Evolutionary conservation across 1,139 yeast genomes (phyloP), one percentile per base, ranked within the genome.

Genomic region (Suhomyces bolitotheri): DNA sequence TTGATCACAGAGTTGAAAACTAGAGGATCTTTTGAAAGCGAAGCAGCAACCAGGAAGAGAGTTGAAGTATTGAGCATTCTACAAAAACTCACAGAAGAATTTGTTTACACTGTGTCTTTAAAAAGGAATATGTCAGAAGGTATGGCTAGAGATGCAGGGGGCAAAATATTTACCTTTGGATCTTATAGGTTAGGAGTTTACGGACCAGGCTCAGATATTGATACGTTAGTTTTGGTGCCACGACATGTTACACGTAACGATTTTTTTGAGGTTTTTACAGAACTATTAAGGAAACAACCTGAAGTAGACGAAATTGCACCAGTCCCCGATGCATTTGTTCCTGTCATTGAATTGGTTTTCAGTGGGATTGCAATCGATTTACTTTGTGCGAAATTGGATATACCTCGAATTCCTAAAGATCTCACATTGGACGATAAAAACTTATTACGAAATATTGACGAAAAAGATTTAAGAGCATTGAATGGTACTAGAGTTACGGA

Each of bases 401-500:
- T 92, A 8, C 80, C 97, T 1, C 82, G 87, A 49, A 83, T 92
- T 1, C 96, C 97, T 0, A 51, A 63, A 24, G 78, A 79, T 44
- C 60, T 92, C 53, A 80, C 88, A 0, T 67, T 92, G 34, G 82
- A 85, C 33, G 96, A 92, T 56, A 92, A 90, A 51, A 88, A 89
- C 49, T 62, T 92, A 38, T 67, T 92, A 41, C 75, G 82, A 54
- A 92, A 92, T 54, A 63, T 92, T 16, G 98, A 92, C 53, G 99
- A 92, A 50, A 82, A 79, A 54, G 97, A 92, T 54, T 63, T 90
- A 46, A 74, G 97, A 49, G 79, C 97, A 0, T 64, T 92, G 39
- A 92, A 92, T 57, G 99, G 99, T 53, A 90, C 98, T 1, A 76
- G 99, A 57, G 99, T 92, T 7, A 92, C 98, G 0, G 99, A 94